Evolutionary conservation across 2,329 filamentous ascomycete genomes (phyloP), one percentile per base, ranked within the genome.

Genomic region (Botrytis pseudocinerea): DNA sequence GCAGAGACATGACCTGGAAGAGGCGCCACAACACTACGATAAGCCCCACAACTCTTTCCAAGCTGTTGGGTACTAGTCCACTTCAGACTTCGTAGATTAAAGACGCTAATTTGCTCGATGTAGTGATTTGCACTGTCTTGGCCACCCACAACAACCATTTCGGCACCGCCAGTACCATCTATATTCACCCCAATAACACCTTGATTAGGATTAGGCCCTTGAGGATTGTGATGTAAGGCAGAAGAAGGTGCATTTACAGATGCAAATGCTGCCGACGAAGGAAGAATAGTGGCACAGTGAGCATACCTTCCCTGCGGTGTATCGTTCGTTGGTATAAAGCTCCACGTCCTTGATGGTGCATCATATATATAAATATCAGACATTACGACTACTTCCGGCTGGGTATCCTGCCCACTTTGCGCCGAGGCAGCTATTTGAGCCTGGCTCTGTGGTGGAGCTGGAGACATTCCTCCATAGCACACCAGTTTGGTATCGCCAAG

Each of bases 41-140:
- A 99, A 1, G 96, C 96, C 75, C 96, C 96, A 81, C 96, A 99
- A 79, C 94, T 97, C 82, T 95, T 93, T 69, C 94, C 95, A 63
- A 98, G 86, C 1, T 91, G 87, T 76, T 93, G 93, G 2, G 94
- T 98, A 28, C 93, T 93, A 1, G 94, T 97, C 96, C 96, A 99
- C 83, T 96, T 97, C 74, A 98, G 84, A 81, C 94, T 98, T 66
- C 96, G 90, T 40, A 99, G 85, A 79, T 99, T 99, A 85, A 99
- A 99, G 4, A 99, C 94, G 81, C 94, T 98, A 76, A 99, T 97
- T 82, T 99, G 94, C 82, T 99, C 95, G 77, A 99, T 99, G 80
- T 99, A 99, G 82, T 97, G 95, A 82, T 99, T 99, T n/a, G 92
- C 92, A 71, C 93, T 96, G 80, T 99, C 96, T 82, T 99, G 96